phyloP scores from a whole-genome alignment of 2,329 filamentous ascomycete genomes.

The Scedosporium aurantiacum region DNA sequence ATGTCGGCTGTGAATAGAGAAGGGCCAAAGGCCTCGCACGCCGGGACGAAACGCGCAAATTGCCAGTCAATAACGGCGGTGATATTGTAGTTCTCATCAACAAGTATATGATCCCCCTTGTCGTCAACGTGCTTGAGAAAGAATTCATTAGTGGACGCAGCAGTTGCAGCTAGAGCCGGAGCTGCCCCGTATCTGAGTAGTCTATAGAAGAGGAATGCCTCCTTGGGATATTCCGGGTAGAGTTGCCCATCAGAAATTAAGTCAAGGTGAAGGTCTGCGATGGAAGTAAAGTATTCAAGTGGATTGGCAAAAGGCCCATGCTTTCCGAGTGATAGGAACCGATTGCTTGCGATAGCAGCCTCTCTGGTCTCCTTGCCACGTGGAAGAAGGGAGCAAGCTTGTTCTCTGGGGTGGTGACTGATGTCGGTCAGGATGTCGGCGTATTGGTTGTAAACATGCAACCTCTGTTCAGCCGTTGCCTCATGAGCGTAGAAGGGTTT shows the following conservation, averaged over 20 bases:
- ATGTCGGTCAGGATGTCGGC: not conserved
- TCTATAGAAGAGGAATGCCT: slow-evolving; percentile 18
- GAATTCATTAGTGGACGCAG: slow-evolving; percentile 15
- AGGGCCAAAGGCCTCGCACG: slow-evolving; percentile 10
- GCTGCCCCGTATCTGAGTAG: not conserved
- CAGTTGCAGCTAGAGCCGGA: not conserved
- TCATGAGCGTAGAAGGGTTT: slow-evolving; percentile 11
- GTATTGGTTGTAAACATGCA: not conserved
- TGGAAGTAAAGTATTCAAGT: slow-evolving; percentile 7
- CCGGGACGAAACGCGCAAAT: slow-evolving; percentile 13
- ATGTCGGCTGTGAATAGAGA: slow-evolving; percentile 12
- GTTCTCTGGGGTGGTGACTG: not conserved
- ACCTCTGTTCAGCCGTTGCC: not conserved
- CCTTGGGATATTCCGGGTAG: slow-evolving; percentile 13
- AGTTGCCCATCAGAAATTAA: slow-evolving; percentile 13
- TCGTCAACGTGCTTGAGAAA: slow-evolving; percentile 35
- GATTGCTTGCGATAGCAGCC: not conserved
- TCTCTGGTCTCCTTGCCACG: not conserved
- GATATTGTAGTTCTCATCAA: slow-evolving; percentile 29
- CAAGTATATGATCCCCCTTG: slow-evolving; percentile 33
- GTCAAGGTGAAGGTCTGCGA: slow-evolving; percentile 6
- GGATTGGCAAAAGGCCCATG: not conserved
- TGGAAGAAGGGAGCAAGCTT: not conserved
- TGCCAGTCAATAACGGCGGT: slow-evolving; percentile 21
- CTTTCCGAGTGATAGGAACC: not conserved